A percentile compares a stretch with the other conserved stretches of the same genome.
Evolutionary conservation across 495 filamentous ascomycete genomes (phyloP).

Genomic region (Jackrogersella multiformis): DNA sequence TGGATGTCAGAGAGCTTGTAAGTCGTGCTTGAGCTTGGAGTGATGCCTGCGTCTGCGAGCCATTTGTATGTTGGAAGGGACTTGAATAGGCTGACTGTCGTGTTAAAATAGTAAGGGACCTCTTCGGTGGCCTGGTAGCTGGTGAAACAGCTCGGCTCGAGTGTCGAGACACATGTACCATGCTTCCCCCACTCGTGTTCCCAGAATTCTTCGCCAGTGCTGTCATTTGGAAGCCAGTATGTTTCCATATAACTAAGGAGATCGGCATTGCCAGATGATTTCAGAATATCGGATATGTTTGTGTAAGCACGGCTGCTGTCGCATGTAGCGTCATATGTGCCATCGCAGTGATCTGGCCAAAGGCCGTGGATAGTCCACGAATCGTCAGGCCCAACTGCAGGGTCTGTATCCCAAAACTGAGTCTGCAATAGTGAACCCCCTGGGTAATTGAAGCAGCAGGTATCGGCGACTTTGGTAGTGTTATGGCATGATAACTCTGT

Average conservation of each 20-base stretch:
- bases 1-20: constrained; percentile 72
- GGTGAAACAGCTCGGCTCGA: constrained; percentile 75
- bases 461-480: constrained; percentile 52
- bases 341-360: constrained; percentile 84
- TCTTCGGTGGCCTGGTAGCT: constrained; percentile 65
- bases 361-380: constrained; percentile 88
- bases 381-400: constrained; percentile 73
- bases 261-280: constrained; percentile 24
- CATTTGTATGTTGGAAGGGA: constrained; percentile 58
- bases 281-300: constrained; percentile 64
- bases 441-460: constrained; percentile 82
- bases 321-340: constrained; percentile 74
- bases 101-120: constrained; percentile 64
- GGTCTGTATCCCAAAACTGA: constrained; percentile 84
- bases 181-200: constrained; percentile 88
- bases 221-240: constrained; percentile 69
- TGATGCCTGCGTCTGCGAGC: constrained; percentile 70
- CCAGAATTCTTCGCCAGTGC: constrained; percentile 74
- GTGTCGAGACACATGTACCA: constrained; percentile 71
- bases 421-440: constrained; percentile 79
- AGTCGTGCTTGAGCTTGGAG: constrained; percentile 64
- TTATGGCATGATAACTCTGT: constrained; percentile 48
- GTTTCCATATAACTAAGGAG: constrained; percentile 74
- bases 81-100: constrained; percentile 67
- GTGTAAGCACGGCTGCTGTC: constrained; percentile 69